A percentile compares a stretch with the other conserved stretches of the same genome.
phyloP scores from a whole-genome alignment of 768 basidiomycete species.

The Tylopilus cervinicoccineus region DNA sequence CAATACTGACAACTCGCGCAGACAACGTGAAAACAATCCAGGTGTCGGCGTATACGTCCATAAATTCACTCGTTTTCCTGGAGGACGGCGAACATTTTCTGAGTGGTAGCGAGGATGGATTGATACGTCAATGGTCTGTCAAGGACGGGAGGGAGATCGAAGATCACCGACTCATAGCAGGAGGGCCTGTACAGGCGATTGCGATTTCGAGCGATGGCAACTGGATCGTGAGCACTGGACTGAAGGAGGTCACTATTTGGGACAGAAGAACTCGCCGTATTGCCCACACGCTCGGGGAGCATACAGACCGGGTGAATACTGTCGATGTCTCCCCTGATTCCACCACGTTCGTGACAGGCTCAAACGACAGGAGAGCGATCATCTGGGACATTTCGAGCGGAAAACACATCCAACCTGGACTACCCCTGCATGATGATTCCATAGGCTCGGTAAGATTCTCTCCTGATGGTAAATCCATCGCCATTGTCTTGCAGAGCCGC shows the following conservation, averaged over 20 bases:
- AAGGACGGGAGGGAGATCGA: not conserved
- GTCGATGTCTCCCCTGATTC: not conserved
- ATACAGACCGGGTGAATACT: not conserved
- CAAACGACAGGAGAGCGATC: not conserved
- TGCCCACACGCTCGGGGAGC: not conserved
- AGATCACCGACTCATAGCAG: not conserved
- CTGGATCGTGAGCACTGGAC: not conserved
- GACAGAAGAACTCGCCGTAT: not conserved
- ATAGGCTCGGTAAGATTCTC: not conserved
- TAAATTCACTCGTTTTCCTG: not conserved
- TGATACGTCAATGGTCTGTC: not conserved
- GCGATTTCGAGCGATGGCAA: not conserved
- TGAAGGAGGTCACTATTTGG: not conserved
- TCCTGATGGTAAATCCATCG: not conserved
- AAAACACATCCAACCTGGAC: not conserved
- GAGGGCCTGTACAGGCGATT: not conserved
- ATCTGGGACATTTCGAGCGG: not conserved
- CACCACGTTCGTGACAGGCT: not conserved
- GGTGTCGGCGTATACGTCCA: not conserved
- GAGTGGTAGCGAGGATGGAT: not conserved
- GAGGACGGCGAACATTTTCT: not conserved
- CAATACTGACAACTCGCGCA: not conserved
- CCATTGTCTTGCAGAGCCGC: not conserved
- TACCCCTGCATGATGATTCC: not conserved
- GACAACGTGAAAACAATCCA: not conserved